A percentile compares a stretch with the other conserved stretches of the same genome.
Evolutionary conservation across 2,329 filamentous ascomycete species (phyloP).

Genomic region (Ophiocordyceps robertsii): DNA sequence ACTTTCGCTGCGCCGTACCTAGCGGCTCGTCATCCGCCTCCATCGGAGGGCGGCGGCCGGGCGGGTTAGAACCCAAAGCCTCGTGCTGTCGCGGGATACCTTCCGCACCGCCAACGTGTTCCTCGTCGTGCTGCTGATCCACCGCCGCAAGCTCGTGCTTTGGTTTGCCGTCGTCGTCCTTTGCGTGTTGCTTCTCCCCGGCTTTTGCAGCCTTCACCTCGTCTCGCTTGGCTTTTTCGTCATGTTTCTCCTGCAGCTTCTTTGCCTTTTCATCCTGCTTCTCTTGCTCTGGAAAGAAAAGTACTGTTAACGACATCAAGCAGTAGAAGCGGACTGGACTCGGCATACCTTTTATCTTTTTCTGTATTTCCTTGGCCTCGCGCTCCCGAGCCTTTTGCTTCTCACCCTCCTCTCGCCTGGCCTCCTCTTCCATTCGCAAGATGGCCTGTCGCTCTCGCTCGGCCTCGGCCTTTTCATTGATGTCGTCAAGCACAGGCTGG

Average conservation of each 20-base stretch:
- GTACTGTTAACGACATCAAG: not conserved
- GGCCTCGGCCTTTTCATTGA: constrained; percentile 62
- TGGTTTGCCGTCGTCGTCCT: constrained; percentile 39
- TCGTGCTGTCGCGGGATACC: not conserved
- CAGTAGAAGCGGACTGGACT: not conserved
- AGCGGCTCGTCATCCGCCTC: constrained; percentile 2
- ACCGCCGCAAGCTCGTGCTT: constrained; percentile 8
- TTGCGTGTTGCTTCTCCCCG: constrained; percentile 36
- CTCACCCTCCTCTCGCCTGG: constrained; percentile 36
- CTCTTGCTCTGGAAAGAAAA: constrained; percentile 26
- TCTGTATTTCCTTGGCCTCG: constrained; percentile 39
- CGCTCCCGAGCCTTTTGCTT: constrained; percentile 34
- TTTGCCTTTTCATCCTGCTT: constrained; percentile 23
- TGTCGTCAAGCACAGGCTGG: constrained; percentile 75
- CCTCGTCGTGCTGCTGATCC: not conserved
- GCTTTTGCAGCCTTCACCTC: constrained; percentile 23
- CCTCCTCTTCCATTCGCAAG: constrained; percentile 45
- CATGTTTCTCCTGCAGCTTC: constrained; percentile 24
- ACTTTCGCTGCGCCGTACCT: constrained; percentile 4
- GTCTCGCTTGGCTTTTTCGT: constrained; percentile 24
- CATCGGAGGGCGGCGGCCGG: not conserved
- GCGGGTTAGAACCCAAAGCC: too few species aligned
- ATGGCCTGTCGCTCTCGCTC: constrained; percentile 57
- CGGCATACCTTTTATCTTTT: constrained; percentile 42
- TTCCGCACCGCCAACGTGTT: constrained; percentile 4